phyloP scores from a whole-genome alignment of 495 filamentous ascomycete genomes.

The Zalerion maritima region DNA sequence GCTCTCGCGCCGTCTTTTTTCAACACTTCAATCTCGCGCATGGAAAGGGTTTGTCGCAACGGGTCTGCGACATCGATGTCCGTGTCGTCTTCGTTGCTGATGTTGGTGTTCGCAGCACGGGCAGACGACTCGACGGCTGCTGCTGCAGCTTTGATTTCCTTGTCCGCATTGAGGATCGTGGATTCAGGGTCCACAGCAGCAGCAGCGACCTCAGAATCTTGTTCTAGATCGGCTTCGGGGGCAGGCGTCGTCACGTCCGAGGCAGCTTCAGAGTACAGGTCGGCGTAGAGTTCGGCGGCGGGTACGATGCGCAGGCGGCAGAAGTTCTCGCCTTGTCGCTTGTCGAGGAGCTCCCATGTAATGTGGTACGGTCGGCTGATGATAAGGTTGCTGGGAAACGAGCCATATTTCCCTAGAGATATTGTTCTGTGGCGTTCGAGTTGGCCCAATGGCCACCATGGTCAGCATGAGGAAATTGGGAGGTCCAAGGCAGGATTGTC shows the following conservation, averaged over 20 bases:
- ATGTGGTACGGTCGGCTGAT: conserved; percentile 79
- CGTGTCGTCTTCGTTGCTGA: conserved; percentile 51
- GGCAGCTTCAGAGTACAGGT: conserved; percentile 47
- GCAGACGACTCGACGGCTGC: conserved; percentile 1
- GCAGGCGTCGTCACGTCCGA: conserved; percentile 18
- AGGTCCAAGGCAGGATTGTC: conserved; percentile 8
- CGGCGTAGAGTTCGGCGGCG: conserved; percentile 66
- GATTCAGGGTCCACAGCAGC: conserved; percentile 21
- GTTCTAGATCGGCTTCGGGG: conserved; percentile 15
- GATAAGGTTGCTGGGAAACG: conserved; percentile 71
- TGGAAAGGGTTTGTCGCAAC: conserved; percentile 64
- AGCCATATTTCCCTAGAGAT: conserved; percentile 78
- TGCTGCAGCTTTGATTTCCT: background rate
- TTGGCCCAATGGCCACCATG: too few relatives aligned
- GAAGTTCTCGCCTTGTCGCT: conserved; percentile 35
- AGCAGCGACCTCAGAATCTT: conserved; percentile 18
- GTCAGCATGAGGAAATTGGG: conserved; percentile 9
- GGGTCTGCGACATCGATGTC: conserved; percentile 72
- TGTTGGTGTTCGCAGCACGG: too few relatives aligned
- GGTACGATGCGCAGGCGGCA: conserved; percentile 64
- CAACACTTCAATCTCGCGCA: conserved; percentile 80
- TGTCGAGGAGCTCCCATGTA: conserved; percentile 77
- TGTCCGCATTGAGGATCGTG: conserved; percentile 28
- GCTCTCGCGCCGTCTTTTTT: conserved; percentile 65
- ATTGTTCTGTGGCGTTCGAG: conserved; percentile 44